Evolutionary conservation across 768 basidiomycete species (phyloP), one percentile per base, ranked within the genome.

Genomic region (Rhodotorula paludigena): DNA sequence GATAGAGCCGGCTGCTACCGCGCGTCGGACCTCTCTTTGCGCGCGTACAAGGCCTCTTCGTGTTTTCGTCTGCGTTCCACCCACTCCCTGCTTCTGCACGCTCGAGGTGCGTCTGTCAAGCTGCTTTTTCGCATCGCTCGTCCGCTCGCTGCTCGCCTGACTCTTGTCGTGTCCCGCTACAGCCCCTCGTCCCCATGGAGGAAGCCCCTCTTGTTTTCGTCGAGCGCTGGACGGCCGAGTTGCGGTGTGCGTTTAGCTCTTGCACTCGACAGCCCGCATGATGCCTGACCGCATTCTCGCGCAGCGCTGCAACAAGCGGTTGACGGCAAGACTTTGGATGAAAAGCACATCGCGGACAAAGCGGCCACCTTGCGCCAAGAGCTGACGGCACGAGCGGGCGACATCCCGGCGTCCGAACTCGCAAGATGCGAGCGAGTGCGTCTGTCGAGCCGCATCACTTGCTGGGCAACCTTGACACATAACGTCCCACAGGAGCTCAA

Each of bases 401-500:
- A 60, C 15, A 5, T 71, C 1, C 65, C 69, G 9, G 28, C 41
- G 15, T 67, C 42, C 8, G 69, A 71, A 21, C 42, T 64, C 3
- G 39, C 48, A 3, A 20, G 69, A 7, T 67, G 69, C 54, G 57
- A 71, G n/a, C 32, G 54, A 10, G 69, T 64, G 44, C 54, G 69
- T 52, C 28, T 23, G 6, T 8, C n/a, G 10, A 33, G 5, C 38
- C 25, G 32, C 36, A 1, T 38, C 18, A 1, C 18, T 7, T 11
- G 8, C 6, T 9, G 20, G 0, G 18, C 0, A 10, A 36, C 25
- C 38, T 36, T 16, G 21, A 16, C 16, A 30, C 15, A 30, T 23
- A 1, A 2, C 1, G 2, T 32, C 28, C 32, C 25, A 10, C 53
- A 71, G 69, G 69, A 66, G 23, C 58, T 71, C 53, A 63, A 61